Base-by-base conservation (phyloP, 148 eudicot species). In the Chenopodium quinoa region DNA sequence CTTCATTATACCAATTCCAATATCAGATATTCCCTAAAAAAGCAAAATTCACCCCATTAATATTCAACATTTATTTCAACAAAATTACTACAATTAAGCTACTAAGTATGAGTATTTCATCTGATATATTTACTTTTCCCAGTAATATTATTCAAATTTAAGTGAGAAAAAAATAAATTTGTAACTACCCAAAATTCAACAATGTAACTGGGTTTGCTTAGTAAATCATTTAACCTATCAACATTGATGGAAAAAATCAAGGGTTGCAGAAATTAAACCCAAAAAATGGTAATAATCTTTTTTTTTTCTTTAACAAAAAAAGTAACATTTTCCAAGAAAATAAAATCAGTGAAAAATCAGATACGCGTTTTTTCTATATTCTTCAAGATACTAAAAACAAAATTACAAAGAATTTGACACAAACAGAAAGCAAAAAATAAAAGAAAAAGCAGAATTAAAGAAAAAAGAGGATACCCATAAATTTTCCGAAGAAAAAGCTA, bases 401-500 rank as follows among this genome's bases (percentile, higher is more conserved):
- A 14, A 0, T 31, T 14, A 29, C 12, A 2, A 20, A 27, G 29
- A 74, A 37, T 0, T 0, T 2, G 7, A 46, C 23, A 25, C 44
- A 75, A 68, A 25, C n/a, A 65, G 3, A 25, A 22, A 44, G 70
- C 14, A 8, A 34, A 25, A 58, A 72, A 71, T 9, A 7, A 56
- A 56, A n/a, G 32, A 7, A 17, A 78, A 62, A 80, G 77, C 73
- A 52, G 78, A 84, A 77, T 23, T 4, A 29, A 84, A 81, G 81
- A 84, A 81, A 81, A 77, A 81, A 73, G 19, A 84, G 86, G 86
- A 84, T 84, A 73, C 83, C 84, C 84, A 67, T 84, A 27, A 77
- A 34, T 84, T 78, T 75, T 81, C 86, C 83, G 70, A 81, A 72
- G 79, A 52, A 84, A 77, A 19, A 23, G 84, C 44, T 40, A 71